Evolutionary conservation across 2,329 filamentous ascomycete species (phyloP), one percentile per base, ranked within the genome.

Genomic region (Neophaeococcomyces aloes): DNA sequence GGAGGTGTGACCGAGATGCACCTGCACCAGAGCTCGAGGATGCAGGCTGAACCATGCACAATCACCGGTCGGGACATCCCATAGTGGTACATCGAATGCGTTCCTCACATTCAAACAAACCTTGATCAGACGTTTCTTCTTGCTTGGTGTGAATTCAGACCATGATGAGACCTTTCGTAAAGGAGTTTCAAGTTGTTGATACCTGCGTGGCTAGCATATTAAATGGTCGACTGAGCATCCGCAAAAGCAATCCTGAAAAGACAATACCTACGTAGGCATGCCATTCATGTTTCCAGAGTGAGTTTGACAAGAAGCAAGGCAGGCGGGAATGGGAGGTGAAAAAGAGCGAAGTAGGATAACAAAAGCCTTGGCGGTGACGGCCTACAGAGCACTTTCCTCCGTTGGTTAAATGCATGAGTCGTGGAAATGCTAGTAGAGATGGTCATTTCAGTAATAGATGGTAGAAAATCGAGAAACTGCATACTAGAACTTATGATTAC

Each of bases 101-200:
- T 82, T 79, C 56, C 82, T 83, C 43, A 81, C 66, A 0, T 70
- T 77, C 1, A 81, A 57, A 14, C 78, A 68, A 3, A 79, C 69
- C 14, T 79, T 78, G 4, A 75, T 72, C 0, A 82, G 63, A 1
- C 76, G 77, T 10, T 27, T 27, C 23, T 27, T 10, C 5, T 27
- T 27, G 23, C 23, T 74, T 35, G 65, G 69, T 2, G 65, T 70
- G 58, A 66, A 76, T 60, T 79, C 79, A 0, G 81, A 61, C 7
- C 78, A 67, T 5, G 76, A 80, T 3, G 77, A 76, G 0, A 3
- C 63, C 69, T 38, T 70, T 64, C 25, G 63, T 68, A 32, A 68
- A 53, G 45, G 67, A n/a, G n/a, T n/a, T 59, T 44, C 68, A 63
- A 4, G 44, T 49, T 21, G 67, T 65, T 1, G 57, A 39, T 25